Evolutionary conservation across 768 basidiomycete genomes (phyloP), one percentile per base, ranked within the genome.

Genomic region (Calocybe gangraenosa): DNA sequence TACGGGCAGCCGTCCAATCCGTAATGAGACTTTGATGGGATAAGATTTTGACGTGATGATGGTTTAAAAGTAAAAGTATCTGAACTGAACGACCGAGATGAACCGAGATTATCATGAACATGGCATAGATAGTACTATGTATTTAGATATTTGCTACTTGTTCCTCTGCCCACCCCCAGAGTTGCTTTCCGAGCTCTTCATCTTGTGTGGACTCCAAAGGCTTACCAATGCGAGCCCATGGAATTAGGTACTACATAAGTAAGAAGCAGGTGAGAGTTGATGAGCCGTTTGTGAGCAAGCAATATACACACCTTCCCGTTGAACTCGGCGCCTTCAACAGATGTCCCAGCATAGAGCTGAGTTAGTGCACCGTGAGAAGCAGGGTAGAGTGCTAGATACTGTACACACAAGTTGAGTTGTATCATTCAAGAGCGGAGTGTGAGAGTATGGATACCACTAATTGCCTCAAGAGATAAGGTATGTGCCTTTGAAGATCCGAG

Each of bases 301-400:
- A 18, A 30, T n/a, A 47, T 23, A n/a, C 53, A 0, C 40, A 74
- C 77, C 64, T 76, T 71, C 21, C 78, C 77, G 31, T 69, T 71
- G 19, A 78, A 50, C 2, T 52, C 46, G 2, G 55, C 64, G 3
- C 67, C 75, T 19, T 68, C 71, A 0, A 64, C 56, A 0, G 65
- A 56, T 1, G 77, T 79, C 3, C 72, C 78, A 9, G 74, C 78
- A 47, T 67, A 79, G 0, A 79, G 54, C 42, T 70, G 74, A 1
- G 75, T 78, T 14, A 78, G 52, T 0, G 74, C 74, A 13, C 78
- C 77, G 17, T 63, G 60, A 1, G 63, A 44, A 0, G 63, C 57
- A 13, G 67, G 63, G 28, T 62, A 61, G 1, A 68, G 28, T 5
- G 21, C 2, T 18, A 0, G 3, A 6, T 22, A 4, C 51, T 52